Evolutionary conservation across 1,284 basidiomycete genomes (phyloP).

Genomic region (Boletus semigastroideus): DNA sequence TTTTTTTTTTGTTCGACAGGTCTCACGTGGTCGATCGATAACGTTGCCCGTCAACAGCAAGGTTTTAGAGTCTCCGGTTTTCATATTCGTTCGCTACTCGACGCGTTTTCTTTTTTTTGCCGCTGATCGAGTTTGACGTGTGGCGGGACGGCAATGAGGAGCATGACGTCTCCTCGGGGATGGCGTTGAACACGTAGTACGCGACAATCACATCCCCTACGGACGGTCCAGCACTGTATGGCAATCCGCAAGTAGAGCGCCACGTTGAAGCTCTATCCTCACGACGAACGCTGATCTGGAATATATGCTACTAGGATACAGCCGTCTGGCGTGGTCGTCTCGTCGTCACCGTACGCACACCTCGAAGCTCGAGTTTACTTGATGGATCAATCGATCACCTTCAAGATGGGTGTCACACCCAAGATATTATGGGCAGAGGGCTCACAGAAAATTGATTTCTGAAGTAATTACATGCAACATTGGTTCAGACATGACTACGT

Average conservation of each 20-base stretch:
- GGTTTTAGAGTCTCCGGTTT: background rate
- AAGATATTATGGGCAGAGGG: background rate
- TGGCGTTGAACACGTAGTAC: conserved; percentile 20
- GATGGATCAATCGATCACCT: conserved; percentile 1
- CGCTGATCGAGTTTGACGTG: conserved; percentile 15
- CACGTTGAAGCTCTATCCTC: background rate
- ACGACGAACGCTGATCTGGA: background rate
- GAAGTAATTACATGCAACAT: background rate
- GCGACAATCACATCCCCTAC: conserved; percentile 17
- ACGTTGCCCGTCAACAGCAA: conserved; percentile 13
- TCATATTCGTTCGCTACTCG: background rate
- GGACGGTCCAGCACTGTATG: background rate
- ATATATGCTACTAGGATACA: background rate
- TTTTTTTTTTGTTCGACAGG: conserved; percentile 1
- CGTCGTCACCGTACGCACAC: too few species aligned
- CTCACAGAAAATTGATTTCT: background rate
- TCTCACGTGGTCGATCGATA: conserved; percentile 10
- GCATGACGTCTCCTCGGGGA: conserved; percentile 23
- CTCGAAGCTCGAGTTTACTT: too few species aligned
- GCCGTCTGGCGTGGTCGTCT: too few species aligned
- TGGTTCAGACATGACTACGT: background rate
- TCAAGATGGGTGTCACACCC: conserved; percentile 5
- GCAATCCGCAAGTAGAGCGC: conserved; percentile 6
- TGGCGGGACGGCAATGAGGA: conserved; percentile 15
- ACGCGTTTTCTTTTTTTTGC: background rate